A percentile compares a stretch with the other conserved stretches of the same genome.
These are phyloP conservation scores for Ophiostoma sp. DNA, from an alignment of 2,329 filamentous ascomycete species.

Conservation along the genomic window DNA sequence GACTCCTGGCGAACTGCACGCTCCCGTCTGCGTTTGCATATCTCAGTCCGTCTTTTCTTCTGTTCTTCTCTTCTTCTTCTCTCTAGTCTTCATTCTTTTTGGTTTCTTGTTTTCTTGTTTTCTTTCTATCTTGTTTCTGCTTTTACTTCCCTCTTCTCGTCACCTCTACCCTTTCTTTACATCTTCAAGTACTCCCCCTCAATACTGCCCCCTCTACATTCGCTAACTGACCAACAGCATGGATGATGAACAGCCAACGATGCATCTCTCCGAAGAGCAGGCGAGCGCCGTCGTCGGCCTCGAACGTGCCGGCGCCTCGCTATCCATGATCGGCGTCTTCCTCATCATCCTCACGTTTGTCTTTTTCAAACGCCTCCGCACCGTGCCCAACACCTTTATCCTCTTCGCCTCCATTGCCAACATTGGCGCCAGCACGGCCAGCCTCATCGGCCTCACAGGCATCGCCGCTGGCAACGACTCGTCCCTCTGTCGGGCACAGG, in stretches of 20 bases:
- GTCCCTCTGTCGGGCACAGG: slow-evolving; percentile 56
- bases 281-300: slow-evolving; percentile 42
- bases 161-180: not conserved
- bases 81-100: not conserved
- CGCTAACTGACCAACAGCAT: slow-evolving; percentile 10
- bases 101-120: not conserved
- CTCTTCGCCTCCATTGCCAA: slow-evolving; percentile 57
- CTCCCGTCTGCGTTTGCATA: not conserved
- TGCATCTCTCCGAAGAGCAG: slow-evolving; percentile 35
- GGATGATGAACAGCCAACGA: slow-evolving; percentile 21
- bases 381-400: slow-evolving; percentile 57
- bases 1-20: not conserved
- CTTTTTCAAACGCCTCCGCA: slow-evolving; percentile 47
- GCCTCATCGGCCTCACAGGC: slow-evolving; percentile 64
- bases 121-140: not conserved
- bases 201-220: not conserved
- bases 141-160: not conserved
- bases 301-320: slow-evolving; percentile 49
- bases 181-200: not conserved
- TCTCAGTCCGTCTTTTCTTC: not conserved
- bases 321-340: slow-evolving; percentile 48
- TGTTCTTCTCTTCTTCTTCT: no score
- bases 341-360: slow-evolving; percentile 50
- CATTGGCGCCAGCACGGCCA: slow-evolving; percentile 56
- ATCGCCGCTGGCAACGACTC: slow-evolving; percentile 49